Evolutionary conservation across 106 monocot genomes (phyloP), one percentile per base, ranked within the genome.

Genomic region (Acorus gramineus): DNA sequence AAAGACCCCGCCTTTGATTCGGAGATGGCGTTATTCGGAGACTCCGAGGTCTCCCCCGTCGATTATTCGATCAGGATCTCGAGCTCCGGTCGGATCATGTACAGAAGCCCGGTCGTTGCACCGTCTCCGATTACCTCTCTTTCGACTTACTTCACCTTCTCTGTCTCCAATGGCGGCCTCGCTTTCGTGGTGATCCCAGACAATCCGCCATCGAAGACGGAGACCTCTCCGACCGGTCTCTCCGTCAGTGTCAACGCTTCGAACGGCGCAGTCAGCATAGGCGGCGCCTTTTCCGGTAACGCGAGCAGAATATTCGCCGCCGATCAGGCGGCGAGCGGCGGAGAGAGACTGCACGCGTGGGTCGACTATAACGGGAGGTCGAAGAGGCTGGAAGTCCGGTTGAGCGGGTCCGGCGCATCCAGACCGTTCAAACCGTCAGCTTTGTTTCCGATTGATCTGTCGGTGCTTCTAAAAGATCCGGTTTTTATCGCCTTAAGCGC

Each of bases 111-210:
- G 54, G 53, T 86, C 48, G 65, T 59, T 53, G 85, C 87, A 53
- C 10, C 64, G 4, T 96, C 62, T 87, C 90, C 14, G 75, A 82
- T 50, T 70, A 76, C 73, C 83, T 95, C 69, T 66, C 80, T 52
- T 96, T 96, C 71, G 28, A 77, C 85, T 50, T 70, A 76, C 73
- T 85, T 95, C 69, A 63, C 80, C 55, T 96, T 96, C 71, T 76
- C 96, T 6, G 7, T 80, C 57, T 60, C 66, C 44, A n/a, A 47
- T 2, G 50, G 11, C 12, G 63, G 62, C 66, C 63, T 91, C 11
- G 74, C 74, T 47, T 91, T 96, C 76, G 76, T 84, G 13, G 55
- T 91, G 46, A 74, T 69, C 6, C 84, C 84, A 8, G 52, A 14
- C 7, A 50, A 52, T 48, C 55, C 65, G 12, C 50, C 46, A 4